A percentile compares a stretch with the other conserved stretches of the same genome.
Evolutionary conservation across 441 rosid genomes (phyloP).

Genomic region (Rhodomyrtus psidioides): DNA sequence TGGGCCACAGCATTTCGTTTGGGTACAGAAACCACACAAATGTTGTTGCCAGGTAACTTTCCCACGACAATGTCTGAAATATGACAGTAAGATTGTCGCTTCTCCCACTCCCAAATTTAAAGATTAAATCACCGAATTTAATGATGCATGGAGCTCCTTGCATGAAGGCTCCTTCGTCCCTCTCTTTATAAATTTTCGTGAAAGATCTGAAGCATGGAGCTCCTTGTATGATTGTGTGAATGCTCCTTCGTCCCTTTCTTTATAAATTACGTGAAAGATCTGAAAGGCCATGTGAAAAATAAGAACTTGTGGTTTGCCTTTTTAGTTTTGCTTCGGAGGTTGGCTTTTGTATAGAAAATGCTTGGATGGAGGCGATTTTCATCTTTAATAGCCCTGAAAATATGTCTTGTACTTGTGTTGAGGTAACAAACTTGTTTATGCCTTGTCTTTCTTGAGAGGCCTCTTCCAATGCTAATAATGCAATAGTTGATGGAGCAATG

Average conservation of each 20-base stretch:
- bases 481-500: background rate
- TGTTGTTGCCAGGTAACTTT: slow-evolving; percentile 67
- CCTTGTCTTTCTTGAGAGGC: background rate
- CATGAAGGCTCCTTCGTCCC: background rate
- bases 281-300: background rate
- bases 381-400: background rate
- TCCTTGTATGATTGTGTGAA: background rate
- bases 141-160: background rate
- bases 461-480: background rate
- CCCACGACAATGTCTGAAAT: background rate
- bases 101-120: background rate
- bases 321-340: background rate
- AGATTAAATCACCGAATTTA: background rate
- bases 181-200: background rate
- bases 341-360: background rate
- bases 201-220: background rate
- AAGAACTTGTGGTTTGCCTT: background rate
- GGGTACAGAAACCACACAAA: slow-evolving; percentile 93
- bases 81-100: background rate
- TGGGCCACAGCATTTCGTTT: slow-evolving; percentile 76
- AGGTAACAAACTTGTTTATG: background rate
- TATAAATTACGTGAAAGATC: background rate
- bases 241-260: background rate
- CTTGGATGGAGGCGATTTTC: background rate
- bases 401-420: background rate